Percentiles rank a stretch among this genome's conserved stretches.
These are phyloP conservation scores for Pleurotus sapidus DNA, from an alignment of 768 basidiomycete species.

Conservation along the genomic window DNA sequence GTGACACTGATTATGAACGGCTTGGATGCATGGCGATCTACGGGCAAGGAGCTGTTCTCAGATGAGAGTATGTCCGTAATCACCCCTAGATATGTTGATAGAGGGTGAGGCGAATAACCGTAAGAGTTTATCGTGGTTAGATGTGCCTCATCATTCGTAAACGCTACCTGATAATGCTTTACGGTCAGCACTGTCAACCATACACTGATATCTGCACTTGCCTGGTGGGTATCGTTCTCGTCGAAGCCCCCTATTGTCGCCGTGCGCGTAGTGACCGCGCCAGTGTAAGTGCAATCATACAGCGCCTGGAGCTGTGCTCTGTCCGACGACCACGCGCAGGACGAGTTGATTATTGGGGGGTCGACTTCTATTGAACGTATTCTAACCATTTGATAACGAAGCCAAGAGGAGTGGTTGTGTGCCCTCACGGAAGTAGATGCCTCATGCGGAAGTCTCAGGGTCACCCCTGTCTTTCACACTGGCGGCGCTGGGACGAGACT, in stretches of 20 bases:
- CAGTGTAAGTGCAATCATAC: conserved; percentile 65
- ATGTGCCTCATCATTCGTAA: conserved; percentile 35
- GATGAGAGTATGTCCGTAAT: conserved; percentile 48
- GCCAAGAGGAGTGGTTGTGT: background rate
- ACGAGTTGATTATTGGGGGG: conserved; percentile 73
- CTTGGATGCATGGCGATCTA: conserved; percentile 14
- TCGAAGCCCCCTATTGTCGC: conserved; percentile 66
- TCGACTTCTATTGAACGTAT: conserved; percentile 54
- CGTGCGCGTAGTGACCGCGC: conserved; percentile 81
- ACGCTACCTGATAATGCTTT: conserved; percentile 49
- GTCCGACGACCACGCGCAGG: conserved; percentile 81
- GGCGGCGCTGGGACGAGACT: background rate
- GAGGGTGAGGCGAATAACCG: conserved; percentile 81
- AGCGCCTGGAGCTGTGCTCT: conserved; percentile 59
- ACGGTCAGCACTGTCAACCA: background rate
- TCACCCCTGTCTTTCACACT: background rate
- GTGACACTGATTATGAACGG: conserved; percentile 84
- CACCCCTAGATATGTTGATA: conserved; percentile 66
- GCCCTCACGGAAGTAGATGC: background rate
- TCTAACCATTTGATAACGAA: conserved; percentile 42
- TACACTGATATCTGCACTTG: conserved; percentile 19
- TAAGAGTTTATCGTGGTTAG: conserved; percentile 79
- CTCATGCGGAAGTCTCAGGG: background rate
- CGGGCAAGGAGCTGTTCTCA: conserved; percentile 12
- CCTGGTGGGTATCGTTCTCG: conserved; percentile 64